Base-by-base conservation (phyloP, 352 stramenopile species). In the Globisporangium cylindrosporum region DNA sequence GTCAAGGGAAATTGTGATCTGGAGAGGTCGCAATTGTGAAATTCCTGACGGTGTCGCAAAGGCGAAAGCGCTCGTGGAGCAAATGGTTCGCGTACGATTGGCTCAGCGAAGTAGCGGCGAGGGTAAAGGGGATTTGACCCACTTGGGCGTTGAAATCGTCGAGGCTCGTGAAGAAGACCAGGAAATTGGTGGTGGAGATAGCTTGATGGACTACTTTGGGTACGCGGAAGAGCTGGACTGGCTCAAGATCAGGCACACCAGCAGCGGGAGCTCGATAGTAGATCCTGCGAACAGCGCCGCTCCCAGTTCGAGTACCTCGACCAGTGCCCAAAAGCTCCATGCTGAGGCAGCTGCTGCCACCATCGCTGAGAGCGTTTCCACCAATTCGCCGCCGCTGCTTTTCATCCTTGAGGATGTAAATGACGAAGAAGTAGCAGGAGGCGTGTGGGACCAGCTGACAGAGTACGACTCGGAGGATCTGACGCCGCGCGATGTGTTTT, bases 401-500 rank as follows among this genome's bases (percentile, higher is more conserved):
- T 90, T 86, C 41, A 38, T 76, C 2, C 61, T 88, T 4, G 77
- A 90, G 62, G 27, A 25, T 10, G 38, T 73, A 1, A 29, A 24
- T 3, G 55, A 70, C 14, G 48, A 29, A 29, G 1, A 8, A n/a
- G 60, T 66, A 10, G 56, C 14, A 27, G 51, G 61, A 10, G 58
- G 57, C 3, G 38, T 34, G n/a, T 91, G 83, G 83, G 83, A 89
- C 14, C 69, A 69, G 27, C 14, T 91, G 51, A 78, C 67, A n/a
- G 76, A 89, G 18, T 91, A 91, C 49, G 78, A 89, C 60, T 86
- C 81, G 0, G 75, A 91, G 48, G 83, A 91, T 48, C 61, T 91
- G 15, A 78, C 67, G 7, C 20, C 70, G 12, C 66, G 67, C 5
- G 68, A 68, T 29, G 71, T 67, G 3, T 79, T 85, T n/a, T 22